Evolutionary conservation across 768 basidiomycete genomes (phyloP).

Genomic region (Calocybe cyanea): DNA sequence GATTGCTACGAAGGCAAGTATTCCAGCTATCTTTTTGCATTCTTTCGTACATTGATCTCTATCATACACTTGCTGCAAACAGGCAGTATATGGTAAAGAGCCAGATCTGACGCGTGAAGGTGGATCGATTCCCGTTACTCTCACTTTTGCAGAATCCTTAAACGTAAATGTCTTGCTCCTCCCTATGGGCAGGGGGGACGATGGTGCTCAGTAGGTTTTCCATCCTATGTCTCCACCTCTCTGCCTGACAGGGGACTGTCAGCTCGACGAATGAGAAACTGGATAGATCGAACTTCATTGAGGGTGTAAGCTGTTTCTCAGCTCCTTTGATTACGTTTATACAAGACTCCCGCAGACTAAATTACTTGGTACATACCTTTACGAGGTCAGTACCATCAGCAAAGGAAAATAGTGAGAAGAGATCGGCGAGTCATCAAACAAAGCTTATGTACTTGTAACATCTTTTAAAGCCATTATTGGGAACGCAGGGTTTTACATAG

Average conservation of each 20-base stretch:
- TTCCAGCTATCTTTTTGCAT: constrained; percentile 4
- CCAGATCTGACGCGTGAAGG: constrained; percentile 89
- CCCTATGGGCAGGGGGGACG: constrained; percentile 93
- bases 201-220: constrained; percentile 80
- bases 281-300: constrained; percentile 84
- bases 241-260: background rate
- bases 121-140: constrained; percentile 91
- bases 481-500: no score
- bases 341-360: constrained; percentile 46
- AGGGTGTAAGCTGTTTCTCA: constrained; percentile 52
- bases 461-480: background rate
- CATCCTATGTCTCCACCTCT: background rate
- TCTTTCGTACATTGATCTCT: no score
- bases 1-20: constrained; percentile 71
- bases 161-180: constrained; percentile 84
- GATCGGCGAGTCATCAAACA: background rate
- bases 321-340: background rate
- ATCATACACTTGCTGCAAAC: background rate
- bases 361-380: constrained; percentile 76
- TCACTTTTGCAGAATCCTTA: constrained; percentile 88
- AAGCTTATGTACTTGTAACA: background rate
- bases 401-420: background rate
- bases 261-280: constrained; percentile 96
- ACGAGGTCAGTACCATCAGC: constrained; percentile 51
- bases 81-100: constrained; percentile 64